Base-by-base conservation (phyloP, 257 asterid species). In the Gentiana dahurica region DNA sequence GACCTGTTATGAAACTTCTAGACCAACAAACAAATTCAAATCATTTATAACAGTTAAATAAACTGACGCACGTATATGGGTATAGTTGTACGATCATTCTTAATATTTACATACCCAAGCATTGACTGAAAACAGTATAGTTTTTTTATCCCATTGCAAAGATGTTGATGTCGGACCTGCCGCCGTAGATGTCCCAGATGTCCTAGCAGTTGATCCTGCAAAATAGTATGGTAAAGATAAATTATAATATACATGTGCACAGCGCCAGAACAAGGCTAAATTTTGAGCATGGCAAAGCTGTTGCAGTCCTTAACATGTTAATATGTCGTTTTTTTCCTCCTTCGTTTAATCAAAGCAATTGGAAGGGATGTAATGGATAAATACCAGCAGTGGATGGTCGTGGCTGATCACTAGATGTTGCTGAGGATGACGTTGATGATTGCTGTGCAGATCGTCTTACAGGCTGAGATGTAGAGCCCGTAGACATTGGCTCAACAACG, bases 61-160 rank as follows among this genome's bases (percentile, higher is more conserved):
- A 43, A 11, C 41, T 50, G 33, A 34, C 36, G 47, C 11, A 10
- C 2, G 11, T 32, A 41, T 33, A 57, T 24, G 11, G 6, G 5
- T 43, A 45, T 10, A 9, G 33, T 57, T 43, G 12, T 41, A 41
- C 9, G 46, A 7, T 12, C 12, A 60, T 52, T n/a, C 45, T 43
- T 13, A 46, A 35, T 47, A 43, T 63, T 54, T 68, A 64, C 76
- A 56, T 85, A 91, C 98, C 98, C 98, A 91, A 66, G 98, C 95
- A 72, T 87, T 85, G 72, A 87, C 94, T 34, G 96, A 81, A 74
- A 91, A 87, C 53, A 73, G 96, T 55, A 87, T 75, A 55, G 95
- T 87, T 53, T 77, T 86, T 43, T 53, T 73, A 76, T 91, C 86
- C 94, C 90, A 85, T 49, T 74, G 86, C 73, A 87, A 68, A 44